phyloP scores from a whole-genome alignment of 345 rosid species.

The Microcos paniculata region DNA sequence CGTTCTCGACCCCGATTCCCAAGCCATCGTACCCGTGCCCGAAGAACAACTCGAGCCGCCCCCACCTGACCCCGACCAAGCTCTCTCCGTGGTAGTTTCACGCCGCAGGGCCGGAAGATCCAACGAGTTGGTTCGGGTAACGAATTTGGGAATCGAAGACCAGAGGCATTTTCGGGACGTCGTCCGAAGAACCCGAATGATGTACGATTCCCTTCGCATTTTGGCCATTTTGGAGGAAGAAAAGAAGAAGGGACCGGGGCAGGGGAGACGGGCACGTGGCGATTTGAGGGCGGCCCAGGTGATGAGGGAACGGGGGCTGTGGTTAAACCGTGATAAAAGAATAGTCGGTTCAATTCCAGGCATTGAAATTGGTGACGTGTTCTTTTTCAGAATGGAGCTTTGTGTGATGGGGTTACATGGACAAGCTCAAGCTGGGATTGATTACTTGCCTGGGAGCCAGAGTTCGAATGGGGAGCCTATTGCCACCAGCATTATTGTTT shows the following conservation, averaged over 20 bases:
- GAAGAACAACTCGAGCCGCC: conserved; percentile 15
- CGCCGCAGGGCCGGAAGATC: conserved; percentile 43
- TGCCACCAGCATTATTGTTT: conserved; percentile 83
- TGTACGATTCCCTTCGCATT: conserved; percentile 63
- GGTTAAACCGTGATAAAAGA: conserved; percentile 79
- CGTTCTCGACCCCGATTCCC: conserved; percentile 44
- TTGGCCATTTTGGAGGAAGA: conserved; percentile 46
- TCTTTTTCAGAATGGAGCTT: conserved; percentile 78
- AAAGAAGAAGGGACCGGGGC: conserved; percentile 20
- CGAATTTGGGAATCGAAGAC: conserved; percentile 57
- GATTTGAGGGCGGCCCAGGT: conserved; percentile 59
- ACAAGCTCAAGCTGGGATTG: conserved; percentile 86
- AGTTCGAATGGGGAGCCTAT: conserved; percentile 83
- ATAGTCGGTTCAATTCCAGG: conserved; percentile 90
- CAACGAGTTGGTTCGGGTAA: conserved; percentile 74
- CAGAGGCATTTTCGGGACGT: conserved; percentile 54
- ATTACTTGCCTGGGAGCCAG: conserved; percentile 54
- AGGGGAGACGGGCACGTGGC: conserved; percentile 41
- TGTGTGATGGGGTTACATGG: conserved; percentile 86
- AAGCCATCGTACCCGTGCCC: conserved; percentile 53
- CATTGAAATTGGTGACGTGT: conserved; percentile 68
- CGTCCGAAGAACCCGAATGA: conserved; percentile 62
- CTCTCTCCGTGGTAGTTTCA: conserved; percentile 21
- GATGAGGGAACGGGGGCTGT: conserved; percentile 58
- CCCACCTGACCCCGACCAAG: not conserved